These are phyloP conservation scores for Coriaria nepalensis DNA, from an alignment of 306 rosid genomes.

Conservation along the genomic window DNA sequence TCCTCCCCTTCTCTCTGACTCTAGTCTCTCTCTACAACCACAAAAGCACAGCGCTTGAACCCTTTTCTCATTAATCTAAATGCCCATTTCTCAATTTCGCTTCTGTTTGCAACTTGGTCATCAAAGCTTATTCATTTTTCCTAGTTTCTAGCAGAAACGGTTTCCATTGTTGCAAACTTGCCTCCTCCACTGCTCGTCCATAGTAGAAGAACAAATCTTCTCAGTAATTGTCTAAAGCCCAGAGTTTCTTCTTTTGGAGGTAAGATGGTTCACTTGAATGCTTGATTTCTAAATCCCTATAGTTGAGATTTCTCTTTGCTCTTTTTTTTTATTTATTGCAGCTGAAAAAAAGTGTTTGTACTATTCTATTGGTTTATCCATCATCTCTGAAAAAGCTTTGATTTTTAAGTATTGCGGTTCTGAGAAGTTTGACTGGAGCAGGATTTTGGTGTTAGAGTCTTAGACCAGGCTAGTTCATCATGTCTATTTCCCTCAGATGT, in stretches of 20 bases:
- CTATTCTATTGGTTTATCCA: too few relatives aligned
- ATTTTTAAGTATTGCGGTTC: background rate
- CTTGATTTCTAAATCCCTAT: too few relatives aligned
- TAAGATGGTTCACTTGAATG: background rate
- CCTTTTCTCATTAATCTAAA: background rate
- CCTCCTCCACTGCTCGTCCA: slow-evolving; percentile 39
- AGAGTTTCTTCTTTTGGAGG: slow-evolving; percentile 26
- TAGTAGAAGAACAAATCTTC: slow-evolving; percentile 21
- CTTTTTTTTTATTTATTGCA: too few relatives aligned
- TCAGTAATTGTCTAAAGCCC: slow-evolving; percentile 18
- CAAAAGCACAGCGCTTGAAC: background rate
- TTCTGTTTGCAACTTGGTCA: background rate
- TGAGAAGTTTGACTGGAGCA: background rate
- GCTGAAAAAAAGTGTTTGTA: too few relatives aligned
- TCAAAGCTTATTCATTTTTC: background rate
- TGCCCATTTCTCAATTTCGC: background rate
- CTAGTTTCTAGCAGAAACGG: slow-evolving; percentile 24
- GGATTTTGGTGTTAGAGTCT: background rate
- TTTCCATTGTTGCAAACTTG: slow-evolving; percentile 51
- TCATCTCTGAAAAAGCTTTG: too few relatives aligned
- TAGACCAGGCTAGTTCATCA: too few relatives aligned
- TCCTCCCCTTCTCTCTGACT: too few relatives aligned
- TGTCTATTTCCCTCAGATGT: slow-evolving; percentile 4
- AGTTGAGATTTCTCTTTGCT: too few relatives aligned
- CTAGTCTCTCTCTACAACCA: too few relatives aligned